Conservation (phyloP, 192 early-diverging fungal species). For the Rhizoclosmatium globosum region DNA sequence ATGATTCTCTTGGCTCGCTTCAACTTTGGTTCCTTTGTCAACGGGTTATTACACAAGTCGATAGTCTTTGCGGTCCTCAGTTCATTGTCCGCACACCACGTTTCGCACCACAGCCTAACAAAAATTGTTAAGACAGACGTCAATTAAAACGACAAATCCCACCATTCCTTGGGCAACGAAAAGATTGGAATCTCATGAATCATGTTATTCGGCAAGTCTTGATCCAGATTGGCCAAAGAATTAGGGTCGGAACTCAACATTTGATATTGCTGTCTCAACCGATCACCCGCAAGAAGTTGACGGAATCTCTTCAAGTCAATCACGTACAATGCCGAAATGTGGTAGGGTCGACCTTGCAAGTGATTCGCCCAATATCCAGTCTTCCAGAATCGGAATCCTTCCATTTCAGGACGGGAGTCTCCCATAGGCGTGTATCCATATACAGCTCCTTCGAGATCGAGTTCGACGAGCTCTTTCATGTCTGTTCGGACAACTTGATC, state of each 20-base stretch:
- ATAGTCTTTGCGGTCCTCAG: constrained; percentile 93
- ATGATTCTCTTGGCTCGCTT: constrained; percentile 89
- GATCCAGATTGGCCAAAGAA: no score
- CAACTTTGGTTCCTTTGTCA: constrained; percentile 99
- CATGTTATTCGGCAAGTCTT: no score
- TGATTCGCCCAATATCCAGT: constrained; percentile 94
- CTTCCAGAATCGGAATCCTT: constrained; percentile 98
- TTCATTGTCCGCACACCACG: constrained; percentile 92
- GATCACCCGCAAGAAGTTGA: constrained; percentile 92
- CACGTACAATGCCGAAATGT: constrained; percentile 93
- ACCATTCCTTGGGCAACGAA: no score
- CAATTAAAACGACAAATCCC: constrained; percentile 35
- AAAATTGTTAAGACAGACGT: background rate
- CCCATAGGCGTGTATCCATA: constrained; percentile 99
- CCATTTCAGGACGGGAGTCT: constrained; percentile 89
- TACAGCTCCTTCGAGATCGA: constrained; percentile 93
- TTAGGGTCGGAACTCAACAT: no score
- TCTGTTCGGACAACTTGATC: no score
- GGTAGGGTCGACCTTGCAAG: constrained; percentile 89
- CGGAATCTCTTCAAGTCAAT: constrained; percentile 95
- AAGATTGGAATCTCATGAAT: no score
- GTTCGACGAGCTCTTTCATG: no score
- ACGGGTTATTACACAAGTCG: constrained; percentile 99
- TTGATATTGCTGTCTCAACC: constrained; percentile 93
- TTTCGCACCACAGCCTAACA: constrained; percentile 95